These are phyloP conservation scores for Gnomoniopsis sp. DNA, from an alignment of 2,329 filamentous ascomycete genomes.

Conservation along the genomic window DNA sequence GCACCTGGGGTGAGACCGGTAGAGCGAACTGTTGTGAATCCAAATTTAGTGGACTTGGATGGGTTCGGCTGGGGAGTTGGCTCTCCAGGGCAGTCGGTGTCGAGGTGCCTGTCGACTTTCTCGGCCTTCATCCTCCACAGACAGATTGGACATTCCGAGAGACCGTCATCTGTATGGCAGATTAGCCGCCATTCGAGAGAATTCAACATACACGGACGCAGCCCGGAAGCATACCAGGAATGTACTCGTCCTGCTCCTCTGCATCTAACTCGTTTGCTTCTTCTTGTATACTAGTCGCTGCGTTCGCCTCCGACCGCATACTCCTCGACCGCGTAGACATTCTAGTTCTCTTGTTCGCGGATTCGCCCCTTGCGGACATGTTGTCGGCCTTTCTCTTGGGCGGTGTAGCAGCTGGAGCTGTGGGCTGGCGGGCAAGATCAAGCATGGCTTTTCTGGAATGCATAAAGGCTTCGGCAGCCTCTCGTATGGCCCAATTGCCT, in stretches of 20 bases:
- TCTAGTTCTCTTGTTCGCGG: constrained; percentile 46
- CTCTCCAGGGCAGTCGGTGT: constrained; percentile 50
- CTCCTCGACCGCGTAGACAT: constrained; percentile 50
- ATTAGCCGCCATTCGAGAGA: not conserved
- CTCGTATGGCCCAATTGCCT: constrained; percentile 80
- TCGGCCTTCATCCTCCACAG: constrained; percentile 73
- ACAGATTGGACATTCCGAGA: constrained; percentile 84
- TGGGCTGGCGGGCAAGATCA: constrained; percentile 55
- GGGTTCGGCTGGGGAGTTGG: constrained; percentile 29
- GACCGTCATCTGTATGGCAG: constrained; percentile 58
- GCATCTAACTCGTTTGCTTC: constrained; percentile 27
- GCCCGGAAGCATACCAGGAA: constrained; percentile 24
- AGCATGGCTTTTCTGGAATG: constrained; percentile 61
- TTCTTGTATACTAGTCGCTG: constrained; percentile 32
- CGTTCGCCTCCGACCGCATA: constrained; percentile 34
- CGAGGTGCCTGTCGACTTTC: constrained; percentile 76
- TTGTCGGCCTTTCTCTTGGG: constrained; percentile 51
- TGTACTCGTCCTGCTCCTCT: constrained; percentile 32
- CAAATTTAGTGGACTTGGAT: constrained; percentile 22
- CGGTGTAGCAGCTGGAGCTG: constrained; percentile 19
- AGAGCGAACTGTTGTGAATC: not conserved
- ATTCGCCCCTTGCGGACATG: constrained; percentile 26
- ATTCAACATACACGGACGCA: not conserved
- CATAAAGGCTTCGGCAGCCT: constrained; percentile 77
- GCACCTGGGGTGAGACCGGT: constrained; percentile 27